A percentile compares a stretch with the other conserved stretches of the same genome.
Evolutionary conservation across 2,329 filamentous ascomycete genomes (phyloP).

Genomic region (Aaosphaeria arxii): DNA sequence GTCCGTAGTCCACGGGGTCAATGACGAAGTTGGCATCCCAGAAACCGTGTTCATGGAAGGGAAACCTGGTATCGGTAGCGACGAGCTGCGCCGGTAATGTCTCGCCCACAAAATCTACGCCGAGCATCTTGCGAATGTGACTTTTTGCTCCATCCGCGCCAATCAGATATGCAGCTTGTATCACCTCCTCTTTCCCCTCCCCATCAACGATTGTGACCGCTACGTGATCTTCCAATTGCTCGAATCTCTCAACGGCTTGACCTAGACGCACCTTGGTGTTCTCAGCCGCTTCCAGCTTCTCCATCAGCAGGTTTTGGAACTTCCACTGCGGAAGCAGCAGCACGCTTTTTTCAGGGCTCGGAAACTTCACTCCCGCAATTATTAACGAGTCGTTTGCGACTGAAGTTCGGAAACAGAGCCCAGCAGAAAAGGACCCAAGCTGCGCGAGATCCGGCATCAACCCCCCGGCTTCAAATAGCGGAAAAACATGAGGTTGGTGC

Average conservation of each 20-base stretch:
- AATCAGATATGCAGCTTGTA: constrained; percentile 25
- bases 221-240: constrained; percentile 6
- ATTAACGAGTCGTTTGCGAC: constrained; percentile 19
- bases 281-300: constrained; percentile 9
- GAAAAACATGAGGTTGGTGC: constrained; percentile 41
- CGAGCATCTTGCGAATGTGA: constrained; percentile 14
- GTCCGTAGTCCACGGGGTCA: constrained; percentile 36
- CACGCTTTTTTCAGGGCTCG: constrained; percentile 20
- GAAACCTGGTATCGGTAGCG: constrained; percentile 37
- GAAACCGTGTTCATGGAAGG: constrained; percentile 37
- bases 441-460: constrained; percentile 34
- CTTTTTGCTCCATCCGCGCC: constrained; percentile 31
- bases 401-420: constrained; percentile 28
- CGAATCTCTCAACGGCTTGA: constrained; percentile 12
- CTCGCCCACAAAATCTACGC: constrained; percentile 26
- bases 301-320: constrained; percentile 26
- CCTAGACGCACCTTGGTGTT: constrained; percentile 10
- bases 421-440: constrained; percentile 17
- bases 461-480: constrained; percentile 36
- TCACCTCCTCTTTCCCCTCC: constrained; percentile 4
- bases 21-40: constrained; percentile 42
- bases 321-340: constrained; percentile 28
- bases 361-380: constrained; percentile 24
- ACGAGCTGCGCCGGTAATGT: constrained; percentile 38
- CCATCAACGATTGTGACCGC: constrained; percentile 6